Percentiles rank a stretch among this genome's conserved stretches.
phyloP scores from a whole-genome alignment of 441 rosid species.

The Theobroma grandiflorum region DNA sequence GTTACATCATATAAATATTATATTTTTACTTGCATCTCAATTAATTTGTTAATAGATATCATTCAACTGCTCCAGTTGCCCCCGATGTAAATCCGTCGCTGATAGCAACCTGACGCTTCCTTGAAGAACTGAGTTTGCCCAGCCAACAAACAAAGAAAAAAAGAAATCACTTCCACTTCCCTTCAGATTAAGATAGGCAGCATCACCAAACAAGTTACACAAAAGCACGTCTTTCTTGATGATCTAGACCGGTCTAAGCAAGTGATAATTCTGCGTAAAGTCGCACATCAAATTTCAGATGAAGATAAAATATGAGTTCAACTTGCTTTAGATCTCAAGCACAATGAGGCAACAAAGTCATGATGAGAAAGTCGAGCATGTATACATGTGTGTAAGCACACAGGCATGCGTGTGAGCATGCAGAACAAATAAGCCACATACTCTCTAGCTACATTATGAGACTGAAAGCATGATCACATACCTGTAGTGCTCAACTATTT shows the following conservation, averaged over 20 bases:
- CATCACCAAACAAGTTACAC: neutral
- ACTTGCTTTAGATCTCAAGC: neutral
- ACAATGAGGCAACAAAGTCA: neutral
- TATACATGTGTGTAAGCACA: too few species aligned
- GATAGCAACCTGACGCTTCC: too few species aligned
- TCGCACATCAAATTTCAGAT: neutral
- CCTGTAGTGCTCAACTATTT: conserved; percentile 36
- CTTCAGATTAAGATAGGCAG: neutral
- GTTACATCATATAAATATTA: too few species aligned
- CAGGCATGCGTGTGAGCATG: too few species aligned
- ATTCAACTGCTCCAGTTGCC: too few species aligned
- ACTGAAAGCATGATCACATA: neutral
- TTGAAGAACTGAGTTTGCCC: neutral
- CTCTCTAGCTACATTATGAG: conserved; percentile 3
- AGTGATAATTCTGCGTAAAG: neutral
- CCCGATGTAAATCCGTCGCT: too few species aligned
- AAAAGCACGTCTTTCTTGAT: neutral
- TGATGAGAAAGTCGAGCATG: neutral
- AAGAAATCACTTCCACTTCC: neutral
- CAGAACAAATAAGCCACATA: neutral
- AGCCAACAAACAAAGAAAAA: too few species aligned
- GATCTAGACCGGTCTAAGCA: neutral
- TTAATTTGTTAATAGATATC: too few species aligned
- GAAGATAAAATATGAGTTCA: neutral
- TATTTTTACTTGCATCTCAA: too few species aligned